Evolutionary conservation across 2,329 filamentous ascomycete genomes (phyloP).

Genomic region (Aquanectria penicillioides): DNA sequence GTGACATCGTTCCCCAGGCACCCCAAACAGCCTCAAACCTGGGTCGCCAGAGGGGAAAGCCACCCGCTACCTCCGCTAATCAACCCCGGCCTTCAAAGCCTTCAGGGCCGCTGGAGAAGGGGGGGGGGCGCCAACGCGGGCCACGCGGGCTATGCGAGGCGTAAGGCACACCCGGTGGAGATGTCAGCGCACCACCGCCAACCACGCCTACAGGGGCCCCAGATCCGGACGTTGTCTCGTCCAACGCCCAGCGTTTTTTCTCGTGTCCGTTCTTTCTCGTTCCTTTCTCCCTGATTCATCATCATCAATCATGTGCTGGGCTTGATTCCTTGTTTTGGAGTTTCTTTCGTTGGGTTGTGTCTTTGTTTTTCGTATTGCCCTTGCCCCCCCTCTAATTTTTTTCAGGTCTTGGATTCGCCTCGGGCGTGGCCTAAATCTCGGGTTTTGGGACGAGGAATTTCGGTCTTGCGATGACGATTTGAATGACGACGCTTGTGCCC

Average conservation of each 20-base stretch:
- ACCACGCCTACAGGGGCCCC: slow-evolving; percentile 3
- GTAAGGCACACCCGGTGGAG: slow-evolving; percentile 14
- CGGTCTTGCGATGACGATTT: slow-evolving; percentile 15
- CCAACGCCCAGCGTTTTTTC: slow-evolving; percentile 14
- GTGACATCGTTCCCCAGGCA: too few species aligned
- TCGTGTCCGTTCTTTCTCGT: slow-evolving; percentile 6
- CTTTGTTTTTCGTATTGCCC: slow-evolving; percentile 13
- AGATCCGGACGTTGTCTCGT: slow-evolving; percentile 10
- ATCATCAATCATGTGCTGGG: slow-evolving; percentile 3
- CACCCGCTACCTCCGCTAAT: slow-evolving; percentile 13
- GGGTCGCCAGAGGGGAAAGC: slow-evolving; percentile 12
- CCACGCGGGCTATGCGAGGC: slow-evolving; percentile 15
- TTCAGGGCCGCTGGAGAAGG: too few species aligned
- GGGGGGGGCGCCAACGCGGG: too few species aligned
- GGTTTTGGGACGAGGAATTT: background rate
- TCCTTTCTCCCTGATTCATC: background rate
- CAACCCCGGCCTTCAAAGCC: too few species aligned
- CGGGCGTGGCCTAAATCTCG: background rate
- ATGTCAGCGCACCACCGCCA: background rate
- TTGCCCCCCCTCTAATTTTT: background rate
- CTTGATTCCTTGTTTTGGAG: background rate
- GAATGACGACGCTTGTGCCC: slow-evolving; percentile 36
- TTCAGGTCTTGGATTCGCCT: background rate
- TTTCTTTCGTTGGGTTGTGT: background rate
- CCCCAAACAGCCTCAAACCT: slow-evolving; percentile 5